These are phyloP conservation scores for Candida yuanshanica DNA, from an alignment of 805 yeast species.

Conservation along the genomic window DNA sequence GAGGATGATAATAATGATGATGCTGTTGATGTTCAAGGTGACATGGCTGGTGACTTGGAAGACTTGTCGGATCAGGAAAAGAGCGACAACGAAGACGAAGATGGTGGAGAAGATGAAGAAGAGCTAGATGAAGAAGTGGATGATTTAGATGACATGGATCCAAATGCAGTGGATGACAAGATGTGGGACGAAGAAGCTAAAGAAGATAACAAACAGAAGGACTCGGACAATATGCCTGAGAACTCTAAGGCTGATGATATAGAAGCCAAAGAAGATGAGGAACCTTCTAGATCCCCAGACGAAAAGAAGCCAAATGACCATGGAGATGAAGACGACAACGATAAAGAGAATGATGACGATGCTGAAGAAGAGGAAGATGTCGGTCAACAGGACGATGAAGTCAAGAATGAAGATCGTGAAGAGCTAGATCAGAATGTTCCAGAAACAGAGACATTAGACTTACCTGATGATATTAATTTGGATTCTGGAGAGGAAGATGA, in stretches of 20 bases:
- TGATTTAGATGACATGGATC: conserved; percentile 84
- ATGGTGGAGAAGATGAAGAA: conserved; percentile 56
- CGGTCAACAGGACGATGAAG: conserved; percentile 79
- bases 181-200: conserved; percentile 96
- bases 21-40: conserved; percentile 93
- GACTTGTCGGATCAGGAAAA: conserved; percentile 67
- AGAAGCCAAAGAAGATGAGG: conserved; percentile 33
- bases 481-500: conserved; percentile 71
- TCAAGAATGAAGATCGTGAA: conserved; percentile 60
- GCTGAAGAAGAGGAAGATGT: conserved; percentile 64
- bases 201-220: conserved; percentile 74
- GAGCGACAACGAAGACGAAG: conserved; percentile 46
- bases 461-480: conserved; percentile 88
- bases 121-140: conserved; percentile 88
- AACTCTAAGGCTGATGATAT: conserved; percentile 43
- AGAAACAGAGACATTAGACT: conserved; percentile 79
- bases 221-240: conserved; percentile 65
- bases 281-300: conserved; percentile 29
- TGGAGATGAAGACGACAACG: conserved; percentile 31
- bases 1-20: conserved; percentile 73
- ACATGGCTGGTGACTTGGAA: conserved; percentile 91
- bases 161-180: conserved; percentile 91
- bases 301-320: conserved; percentile 27
- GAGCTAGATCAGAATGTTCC: conserved; percentile 70
- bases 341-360: conserved; percentile 45